Conservation (phyloP, 495 filamentous ascomycete genomes). For the Oleoguttula mirabilis region DNA sequence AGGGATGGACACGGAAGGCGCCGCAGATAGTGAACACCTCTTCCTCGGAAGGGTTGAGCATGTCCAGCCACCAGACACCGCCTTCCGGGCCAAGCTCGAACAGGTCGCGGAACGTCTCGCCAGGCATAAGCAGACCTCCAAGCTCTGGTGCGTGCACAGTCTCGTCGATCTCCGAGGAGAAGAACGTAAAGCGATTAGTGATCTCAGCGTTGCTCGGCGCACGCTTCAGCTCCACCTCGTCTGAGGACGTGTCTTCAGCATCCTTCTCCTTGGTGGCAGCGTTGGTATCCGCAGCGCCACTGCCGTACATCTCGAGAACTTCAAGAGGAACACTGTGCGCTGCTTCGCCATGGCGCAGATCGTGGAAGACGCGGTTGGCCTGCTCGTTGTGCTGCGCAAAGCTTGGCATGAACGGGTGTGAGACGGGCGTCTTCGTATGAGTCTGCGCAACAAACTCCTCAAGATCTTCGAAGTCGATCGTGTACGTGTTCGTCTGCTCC, state of each 20-base stretch:
- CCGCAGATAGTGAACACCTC: slow-evolving; percentile 79
- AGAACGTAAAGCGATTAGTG: slow-evolving; percentile 68
- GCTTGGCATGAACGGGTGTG: slow-evolving; percentile 23
- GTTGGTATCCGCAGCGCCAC: slow-evolving; percentile 10
- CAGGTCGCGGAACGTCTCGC: slow-evolving; percentile 76
- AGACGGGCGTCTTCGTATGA: slow-evolving; percentile 34
- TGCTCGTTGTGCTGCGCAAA: slow-evolving; percentile 4
- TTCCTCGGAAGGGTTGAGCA: slow-evolving; percentile 77
- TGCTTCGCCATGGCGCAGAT: slow-evolving; percentile 39
- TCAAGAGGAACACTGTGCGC: slow-evolving; percentile 1
- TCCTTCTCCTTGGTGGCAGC: slow-evolving; percentile 7
- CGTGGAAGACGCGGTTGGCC: slow-evolving; percentile 49
- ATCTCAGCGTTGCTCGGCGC: slow-evolving; percentile 3
- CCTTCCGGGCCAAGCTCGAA: slow-evolving; percentile 67
- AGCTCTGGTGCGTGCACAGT: slow-evolving; percentile 83
- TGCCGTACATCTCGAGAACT: slow-evolving; percentile 10
- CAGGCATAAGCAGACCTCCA: slow-evolving; percentile 74
- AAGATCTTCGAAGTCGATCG: slow-evolving; percentile 78
- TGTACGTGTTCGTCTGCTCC: slow-evolving; percentile 42
- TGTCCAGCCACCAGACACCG: slow-evolving; percentile 92
- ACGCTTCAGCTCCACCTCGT: slow-evolving; percentile 7
- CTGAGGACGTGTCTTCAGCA: slow-evolving; percentile 18
- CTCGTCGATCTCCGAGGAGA: slow-evolving; percentile 82
- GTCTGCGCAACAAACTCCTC: slow-evolving; percentile 68
- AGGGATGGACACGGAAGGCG: slow-evolving; percentile 83